These are phyloP conservation scores for Diaporthe velutina DNA, from an alignment of 2,329 filamentous ascomycete genomes.

Conservation along the genomic window DNA sequence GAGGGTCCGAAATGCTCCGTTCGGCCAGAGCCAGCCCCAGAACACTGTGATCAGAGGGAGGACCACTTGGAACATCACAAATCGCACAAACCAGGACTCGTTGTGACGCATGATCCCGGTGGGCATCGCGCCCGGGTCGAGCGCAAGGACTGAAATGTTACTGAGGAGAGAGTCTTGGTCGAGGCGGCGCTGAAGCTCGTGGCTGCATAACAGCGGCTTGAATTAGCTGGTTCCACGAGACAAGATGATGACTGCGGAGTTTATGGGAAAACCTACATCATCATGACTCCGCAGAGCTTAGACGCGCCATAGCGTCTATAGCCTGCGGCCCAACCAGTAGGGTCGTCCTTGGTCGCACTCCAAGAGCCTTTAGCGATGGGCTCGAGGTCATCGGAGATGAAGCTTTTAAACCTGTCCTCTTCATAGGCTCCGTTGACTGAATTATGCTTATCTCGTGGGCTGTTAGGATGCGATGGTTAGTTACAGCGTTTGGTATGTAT, in stretches of 20 bases:
- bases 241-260: too few species aligned
- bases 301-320: slow-evolving; percentile 11
- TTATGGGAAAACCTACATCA: neutral
- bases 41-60: neutral
- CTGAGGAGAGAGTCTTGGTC: neutral
- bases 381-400: slow-evolving; percentile 3
- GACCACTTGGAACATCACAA: neutral
- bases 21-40: slow-evolving; percentile 1
- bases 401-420: neutral
- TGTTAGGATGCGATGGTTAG: neutral
- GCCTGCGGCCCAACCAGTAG: neutral
- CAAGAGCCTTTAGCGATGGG: slow-evolving; percentile 4
- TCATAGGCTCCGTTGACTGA: neutral
- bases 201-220: neutral
- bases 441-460: neutral
- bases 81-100: neutral
- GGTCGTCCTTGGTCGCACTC: neutral
- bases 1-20: neutral
- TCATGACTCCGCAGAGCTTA: slow-evolving; percentile 2
- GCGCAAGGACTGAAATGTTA: neutral
- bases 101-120: neutral
- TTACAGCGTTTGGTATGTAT: too few species aligned
- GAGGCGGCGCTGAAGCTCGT: slow-evolving; percentile 23
- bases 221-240: neutral
- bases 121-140: slow-evolving; percentile 5